Base-by-base conservation (phyloP, 139 green algal genomes). In the Dunaliella sp. region DNA sequence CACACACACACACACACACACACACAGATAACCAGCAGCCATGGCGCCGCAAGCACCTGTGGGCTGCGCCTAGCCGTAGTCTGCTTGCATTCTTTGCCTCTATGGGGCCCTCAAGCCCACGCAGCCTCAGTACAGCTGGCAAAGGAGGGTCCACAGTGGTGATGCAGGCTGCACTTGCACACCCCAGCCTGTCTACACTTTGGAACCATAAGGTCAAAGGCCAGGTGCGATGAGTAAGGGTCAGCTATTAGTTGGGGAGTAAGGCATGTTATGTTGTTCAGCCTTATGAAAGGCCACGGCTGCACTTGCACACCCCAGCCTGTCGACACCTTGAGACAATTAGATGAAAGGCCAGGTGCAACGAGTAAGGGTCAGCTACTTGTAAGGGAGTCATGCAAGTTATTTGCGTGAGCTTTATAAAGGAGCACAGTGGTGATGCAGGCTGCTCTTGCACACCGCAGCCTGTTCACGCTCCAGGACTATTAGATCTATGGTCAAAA, bases 261-360 rank as follows among this genome's bases (percentile, higher is more conserved):
- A n/a, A n/a, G n/a, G n/a, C n/a, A n/a, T n/a, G n/a, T n/a, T n/a
- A n/a, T n/a, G n/a, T n/a, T n/a, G n/a, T n/a, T n/a, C n/a, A n/a
- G n/a, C n/a, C n/a, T n/a, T n/a, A n/a, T n/a, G n/a, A n/a, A n/a
- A n/a, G n/a, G n/a, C n/a, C n/a, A n/a, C n/a, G 34, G 87, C 75
- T 48, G 76, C 88, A 35, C 74, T 92, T 36, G 48, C 48, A 1
- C 81, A 84, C 32, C 83, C 74, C 0, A 73, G 82, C 24, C 82
- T 92, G 59, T 83, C 85, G 1, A 90, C 89, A 38, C 73, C 95
- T n/a, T 91, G 86, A 84, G 81, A 92, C 26, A 86, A 94, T 36
- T 26, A 80, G 28, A 82, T 93, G 0, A 32, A 35, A 0, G 85
- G 88, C 48, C 48, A 65, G 48, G 48, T 65, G 48, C 16, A 16